Evolutionary conservation across 73 alveolate species (phyloP).

Genomic region (Paramecium sexaurelia): DNA sequence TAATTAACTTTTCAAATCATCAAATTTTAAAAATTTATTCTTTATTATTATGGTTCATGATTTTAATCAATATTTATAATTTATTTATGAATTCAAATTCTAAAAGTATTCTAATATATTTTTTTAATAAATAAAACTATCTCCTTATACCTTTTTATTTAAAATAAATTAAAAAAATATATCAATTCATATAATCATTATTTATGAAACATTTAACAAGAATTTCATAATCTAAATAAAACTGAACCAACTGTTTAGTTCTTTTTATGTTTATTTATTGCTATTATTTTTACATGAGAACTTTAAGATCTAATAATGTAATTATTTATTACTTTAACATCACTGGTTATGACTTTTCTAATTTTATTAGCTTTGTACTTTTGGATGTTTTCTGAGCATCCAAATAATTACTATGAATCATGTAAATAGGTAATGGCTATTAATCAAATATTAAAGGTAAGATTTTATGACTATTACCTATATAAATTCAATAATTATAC

Average conservation of each 20-base stretch:
- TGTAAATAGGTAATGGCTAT: not conserved
- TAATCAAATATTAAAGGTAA: not conserved
- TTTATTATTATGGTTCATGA: too few relatives aligned
- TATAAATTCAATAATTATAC: not conserved
- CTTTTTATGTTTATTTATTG: not conserved
- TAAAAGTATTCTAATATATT: too few relatives aligned
- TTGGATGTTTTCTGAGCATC: conserved; percentile 16
- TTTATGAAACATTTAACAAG: not conserved
- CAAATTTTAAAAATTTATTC: too few relatives aligned
- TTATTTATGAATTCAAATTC: too few relatives aligned
- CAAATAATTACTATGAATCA: not conserved
- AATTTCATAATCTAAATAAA: not conserved
- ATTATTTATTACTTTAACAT: not conserved
- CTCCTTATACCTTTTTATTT: too few relatives aligned
- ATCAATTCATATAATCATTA: not conserved
- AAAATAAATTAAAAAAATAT: too few relatives aligned
- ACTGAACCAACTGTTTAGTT: not conserved
- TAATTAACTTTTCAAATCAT: not conserved
- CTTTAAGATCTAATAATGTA: not conserved
- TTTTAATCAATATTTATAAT: too few relatives aligned
- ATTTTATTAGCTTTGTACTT: not conserved
- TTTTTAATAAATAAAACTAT: too few relatives aligned
- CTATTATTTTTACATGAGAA: not conserved
- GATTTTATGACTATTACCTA: conserved; percentile 8
- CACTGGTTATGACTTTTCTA: not conserved